Evolutionary conservation across 257 asterid genomes (phyloP), one percentile per base, ranked within the genome.

Genomic region (Vinca minor): DNA sequence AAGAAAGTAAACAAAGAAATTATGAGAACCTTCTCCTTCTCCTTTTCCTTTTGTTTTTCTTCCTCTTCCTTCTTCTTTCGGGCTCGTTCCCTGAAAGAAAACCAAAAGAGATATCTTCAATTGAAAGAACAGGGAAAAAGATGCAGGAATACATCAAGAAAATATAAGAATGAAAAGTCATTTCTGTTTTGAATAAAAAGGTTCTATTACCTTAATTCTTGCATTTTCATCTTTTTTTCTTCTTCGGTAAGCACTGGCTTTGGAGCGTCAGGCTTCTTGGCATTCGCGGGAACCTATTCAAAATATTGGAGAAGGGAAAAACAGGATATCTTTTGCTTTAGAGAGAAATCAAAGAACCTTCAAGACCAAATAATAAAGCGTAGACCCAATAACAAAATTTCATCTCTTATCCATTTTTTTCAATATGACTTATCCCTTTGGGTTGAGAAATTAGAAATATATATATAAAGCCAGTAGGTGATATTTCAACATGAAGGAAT

Each of bases 11-110:
- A 52, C 45, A 47, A 28, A 32, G 53, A 31, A 32, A n/a, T n/a
- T 46, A 70, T 28, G 67, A 57, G 69, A 62, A 87, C 97, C 95
- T 90, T 90, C 76, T 90, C 97, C 79, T 84, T 76, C 68, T 90
- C 96, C 77, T 85, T 82, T 75, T 90, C 97, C 81, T 39, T 87
- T 77, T 69, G 88, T 61, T 82, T 90, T 69, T 90, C 97, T 81
- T 87, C 97, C 85, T 87, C 97, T 79, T 90, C 96, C 76, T 90
- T 90, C 92, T 90, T 90, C 77, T 84, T 87, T 63, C 91, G 95
- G 69, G 97, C 96, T 66, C 92, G 78, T 76, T 87, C 97, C 87
- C 95, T 89, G n/a, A n/a, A 71, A 25, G 55, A 39, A 65, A 65
- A 63, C 52, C 20, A 44, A 17, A 62, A 62, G 12, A 21, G 20